Percentiles rank a stretch among this genome's conserved stretches.
phyloP scores from a whole-genome alignment of 208 protist genomes.

The Leishmania lainsoni region DNA sequence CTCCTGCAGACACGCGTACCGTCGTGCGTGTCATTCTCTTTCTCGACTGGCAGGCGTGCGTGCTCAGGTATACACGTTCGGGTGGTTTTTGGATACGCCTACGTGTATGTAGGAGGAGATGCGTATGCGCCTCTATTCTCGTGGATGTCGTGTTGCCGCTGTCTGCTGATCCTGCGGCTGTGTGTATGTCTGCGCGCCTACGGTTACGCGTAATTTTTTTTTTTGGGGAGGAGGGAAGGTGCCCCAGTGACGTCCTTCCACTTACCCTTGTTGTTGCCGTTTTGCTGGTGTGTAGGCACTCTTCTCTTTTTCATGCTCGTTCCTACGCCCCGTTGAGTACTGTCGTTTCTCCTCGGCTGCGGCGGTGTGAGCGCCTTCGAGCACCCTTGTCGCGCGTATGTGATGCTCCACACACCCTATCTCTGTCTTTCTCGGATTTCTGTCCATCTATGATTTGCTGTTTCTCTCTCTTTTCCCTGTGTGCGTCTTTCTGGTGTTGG shows the following conservation, averaged over 20 bases:
- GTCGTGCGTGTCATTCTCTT: not conserved
- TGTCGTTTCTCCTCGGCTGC: not conserved
- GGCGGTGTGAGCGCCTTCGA: not conserved
- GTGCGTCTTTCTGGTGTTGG: not conserved
- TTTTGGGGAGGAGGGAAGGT: no score
- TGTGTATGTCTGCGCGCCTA: not conserved
- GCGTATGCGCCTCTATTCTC: not conserved
- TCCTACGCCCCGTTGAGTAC: not conserved
- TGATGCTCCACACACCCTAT: not conserved
- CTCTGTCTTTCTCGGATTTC: not conserved
- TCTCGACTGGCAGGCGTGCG: not conserved
- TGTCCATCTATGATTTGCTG: not conserved
- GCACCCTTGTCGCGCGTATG: not conserved
- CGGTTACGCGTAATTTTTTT: not conserved
- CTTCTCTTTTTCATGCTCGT: not conserved
- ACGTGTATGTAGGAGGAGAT: not conserved
- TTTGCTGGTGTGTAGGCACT: not conserved
- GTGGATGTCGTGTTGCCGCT: not conserved
- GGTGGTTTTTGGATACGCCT: not conserved
- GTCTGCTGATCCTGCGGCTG: not conserved
- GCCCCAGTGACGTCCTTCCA: no score
- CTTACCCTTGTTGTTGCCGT: not conserved
- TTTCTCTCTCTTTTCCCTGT: not conserved
- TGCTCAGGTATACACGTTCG: not conserved
- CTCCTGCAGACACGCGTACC: not conserved